Conservation (phyloP, 768 basidiomycete genomes). For the Clavulina sp. region DNA sequence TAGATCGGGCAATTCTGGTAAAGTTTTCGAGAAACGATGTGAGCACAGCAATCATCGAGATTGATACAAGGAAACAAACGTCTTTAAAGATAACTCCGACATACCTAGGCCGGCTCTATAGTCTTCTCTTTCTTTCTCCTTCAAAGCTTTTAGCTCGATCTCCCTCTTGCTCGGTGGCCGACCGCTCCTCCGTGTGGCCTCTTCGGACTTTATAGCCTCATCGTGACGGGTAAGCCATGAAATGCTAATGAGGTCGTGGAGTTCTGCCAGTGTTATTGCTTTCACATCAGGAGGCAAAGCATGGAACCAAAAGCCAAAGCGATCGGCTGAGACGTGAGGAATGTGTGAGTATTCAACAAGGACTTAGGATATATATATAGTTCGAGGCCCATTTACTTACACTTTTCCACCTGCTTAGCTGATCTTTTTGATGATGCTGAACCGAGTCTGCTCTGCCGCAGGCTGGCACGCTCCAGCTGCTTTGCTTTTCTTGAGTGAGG, state of each 20-base stretch:
- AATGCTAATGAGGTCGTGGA: constrained; percentile 46
- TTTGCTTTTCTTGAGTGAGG: constrained; percentile 71
- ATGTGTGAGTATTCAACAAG: not conserved
- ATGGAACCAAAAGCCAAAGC: constrained; percentile 61
- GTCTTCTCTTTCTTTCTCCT: constrained; percentile 45
- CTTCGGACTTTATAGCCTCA: constrained; percentile 43
- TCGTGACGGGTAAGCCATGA: constrained; percentile 64
- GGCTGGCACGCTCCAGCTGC: constrained; percentile 46
- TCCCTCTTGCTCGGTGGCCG: constrained; percentile 58
- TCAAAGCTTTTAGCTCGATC: constrained; percentile 48
- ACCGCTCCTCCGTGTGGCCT: constrained; percentile 45
- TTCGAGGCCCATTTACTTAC: constrained; percentile 22
- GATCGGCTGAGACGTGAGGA: constrained; percentile 31
- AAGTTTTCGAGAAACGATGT: not conserved
- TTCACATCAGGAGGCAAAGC: constrained; percentile 42
- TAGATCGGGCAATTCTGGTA: constrained; percentile 58
- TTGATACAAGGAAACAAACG: constrained; percentile 2
- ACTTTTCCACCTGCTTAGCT: constrained; percentile 37
- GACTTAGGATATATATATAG: constrained; percentile 1
- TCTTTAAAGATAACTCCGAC: constrained; percentile 14
- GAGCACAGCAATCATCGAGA: constrained; percentile 2
- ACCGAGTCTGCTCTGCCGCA: constrained; percentile 51
- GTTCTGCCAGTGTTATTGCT: constrained; percentile 39
- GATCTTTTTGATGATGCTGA: constrained; percentile 36
- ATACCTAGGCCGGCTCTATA: constrained; percentile 71